Base-by-base conservation (phyloP, 495 filamentous ascomycete species). In the Cercophora sp. region DNA sequence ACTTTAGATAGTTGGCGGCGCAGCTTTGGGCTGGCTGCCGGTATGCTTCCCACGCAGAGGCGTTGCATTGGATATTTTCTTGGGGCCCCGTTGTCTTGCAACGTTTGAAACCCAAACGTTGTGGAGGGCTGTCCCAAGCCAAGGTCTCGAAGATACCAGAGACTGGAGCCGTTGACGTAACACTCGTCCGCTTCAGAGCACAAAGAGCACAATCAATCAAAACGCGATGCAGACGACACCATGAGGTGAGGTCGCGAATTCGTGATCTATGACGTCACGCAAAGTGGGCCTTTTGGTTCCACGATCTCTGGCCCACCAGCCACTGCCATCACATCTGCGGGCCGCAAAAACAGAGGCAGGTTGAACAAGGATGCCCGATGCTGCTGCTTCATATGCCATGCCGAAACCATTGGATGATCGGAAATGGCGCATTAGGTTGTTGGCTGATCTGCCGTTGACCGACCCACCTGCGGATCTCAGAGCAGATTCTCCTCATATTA, bases 201-300 rank as follows among this genome's bases (percentile, higher is more conserved):
- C 48, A 55, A 49, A 41, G 36, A n/a, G 50, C 15, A 45, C n/a
- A 45, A 27, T 31, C 31, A 53, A 22, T n/a, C 10, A 20, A 16
- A 6, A 36, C 25, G 37, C 47, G 37, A 11, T 48, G 59, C 52
- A 51, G 48, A 54, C 55, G 42, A 22, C 48, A 41, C 20, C 20
- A 5, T 23, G 20, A 31, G 43, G 25, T 43, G 49, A 54, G 15
- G 50, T 52, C 40, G 15, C 36, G 49, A 54, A 13, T 45, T 52
- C 40, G 15, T 16, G 26, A 56, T 62, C 59, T 44, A 62, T 62
- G 59, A 62, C 59, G 59, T 62, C 48, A 56, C 32, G n/a, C 8
- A 32, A 39, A 18, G 52, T 52, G 36, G 34, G 43, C 9, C 42
- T 9, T 5, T 6, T 34, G 15, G 24, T 19, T 31, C 27, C 20